Evolutionary conservation across 352 stramenopile genomes (phyloP).

Genomic region (Globisporangium middletonii): DNA sequence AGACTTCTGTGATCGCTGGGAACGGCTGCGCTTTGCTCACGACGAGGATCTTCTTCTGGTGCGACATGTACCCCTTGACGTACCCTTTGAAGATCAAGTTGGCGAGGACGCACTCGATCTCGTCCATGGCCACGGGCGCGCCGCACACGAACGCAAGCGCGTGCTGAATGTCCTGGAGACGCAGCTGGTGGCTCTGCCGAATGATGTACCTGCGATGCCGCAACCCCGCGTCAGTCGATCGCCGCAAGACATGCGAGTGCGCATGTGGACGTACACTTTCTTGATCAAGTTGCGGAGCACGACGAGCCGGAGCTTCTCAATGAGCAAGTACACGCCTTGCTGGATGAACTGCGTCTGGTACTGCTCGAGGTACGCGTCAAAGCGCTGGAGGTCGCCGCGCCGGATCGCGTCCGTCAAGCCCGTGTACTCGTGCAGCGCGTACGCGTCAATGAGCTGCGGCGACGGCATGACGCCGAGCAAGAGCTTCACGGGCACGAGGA

Average conservation of each 20-base stretch:
- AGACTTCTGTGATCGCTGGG: slow-evolving; percentile 77
- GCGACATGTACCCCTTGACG: slow-evolving; percentile 96
- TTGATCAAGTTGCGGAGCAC: slow-evolving; percentile 95
- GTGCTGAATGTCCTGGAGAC: slow-evolving; percentile 85
- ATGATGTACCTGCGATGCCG: slow-evolving; percentile 56
- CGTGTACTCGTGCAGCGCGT: slow-evolving; percentile 81
- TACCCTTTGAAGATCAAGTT: slow-evolving; percentile 97
- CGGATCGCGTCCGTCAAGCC: slow-evolving; percentile 89
- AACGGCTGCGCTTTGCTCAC: slow-evolving; percentile 94
- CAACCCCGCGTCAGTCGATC: no score
- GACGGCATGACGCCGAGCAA: slow-evolving; percentile 91
- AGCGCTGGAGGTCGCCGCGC: slow-evolving; percentile 89
- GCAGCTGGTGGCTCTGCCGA: slow-evolving; percentile 86
- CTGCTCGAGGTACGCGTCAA: slow-evolving; percentile 88
- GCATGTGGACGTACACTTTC: slow-evolving; percentile 80
- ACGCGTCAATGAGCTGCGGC: slow-evolving; percentile 86
- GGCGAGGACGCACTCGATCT: slow-evolving; percentile 95
- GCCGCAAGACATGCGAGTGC: neutral
- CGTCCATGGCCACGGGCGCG: slow-evolving; percentile 89
- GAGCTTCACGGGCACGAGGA: slow-evolving; percentile 93
- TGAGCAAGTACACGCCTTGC: slow-evolving; percentile 93
- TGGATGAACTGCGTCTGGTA: slow-evolving; percentile 90
- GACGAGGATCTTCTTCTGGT: slow-evolving; percentile 94
- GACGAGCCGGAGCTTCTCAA: slow-evolving; percentile 94
- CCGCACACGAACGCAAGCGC: slow-evolving; percentile 84